phyloP scores from a whole-genome alignment of 805 yeast genomes.

The Yarrowia sp. region DNA sequence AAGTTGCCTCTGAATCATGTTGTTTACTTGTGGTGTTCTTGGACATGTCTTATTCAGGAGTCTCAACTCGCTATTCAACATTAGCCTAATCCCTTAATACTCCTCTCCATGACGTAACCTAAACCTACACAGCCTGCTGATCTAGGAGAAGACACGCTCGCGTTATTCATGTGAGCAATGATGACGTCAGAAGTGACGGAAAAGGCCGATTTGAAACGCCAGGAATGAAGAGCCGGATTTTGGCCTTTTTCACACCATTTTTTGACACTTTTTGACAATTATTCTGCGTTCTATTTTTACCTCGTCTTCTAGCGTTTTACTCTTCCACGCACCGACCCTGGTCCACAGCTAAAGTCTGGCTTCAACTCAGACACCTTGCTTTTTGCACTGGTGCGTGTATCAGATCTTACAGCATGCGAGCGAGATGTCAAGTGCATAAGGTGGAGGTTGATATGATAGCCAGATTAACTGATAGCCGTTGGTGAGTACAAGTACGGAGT shows the following conservation, averaged over 20 bases:
- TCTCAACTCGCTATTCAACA: no score
- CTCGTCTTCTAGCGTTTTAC: no score
- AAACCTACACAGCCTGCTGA: constrained; percentile 22
- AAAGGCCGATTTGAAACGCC: background rate
- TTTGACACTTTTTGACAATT: no score
- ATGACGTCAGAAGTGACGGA: constrained; percentile 3
- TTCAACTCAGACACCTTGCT: background rate
- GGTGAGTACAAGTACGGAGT: background rate
- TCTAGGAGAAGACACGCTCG: constrained; percentile 3
- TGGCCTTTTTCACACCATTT: no score
- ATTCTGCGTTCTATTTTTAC: no score
- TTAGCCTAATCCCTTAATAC: no score
- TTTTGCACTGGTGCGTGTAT: constrained; percentile 6
- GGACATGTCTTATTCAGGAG: no score
- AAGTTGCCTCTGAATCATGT: no score
- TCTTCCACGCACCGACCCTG: background rate
- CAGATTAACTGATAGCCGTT: no score
- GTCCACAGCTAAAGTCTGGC: background rate
- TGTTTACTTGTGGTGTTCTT: no score
- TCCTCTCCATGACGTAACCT: background rate
- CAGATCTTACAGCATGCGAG: constrained; percentile 29
- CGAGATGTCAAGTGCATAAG: background rate
- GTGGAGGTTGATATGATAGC: background rate
- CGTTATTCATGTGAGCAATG: constrained; percentile 16
- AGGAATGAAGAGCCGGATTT: no score